Percentiles rank a stretch among this genome's conserved stretches.
These are phyloP conservation scores for Fraxinus platypoda DNA, from an alignment of 305 asterid species.

Conservation along the genomic window DNA sequence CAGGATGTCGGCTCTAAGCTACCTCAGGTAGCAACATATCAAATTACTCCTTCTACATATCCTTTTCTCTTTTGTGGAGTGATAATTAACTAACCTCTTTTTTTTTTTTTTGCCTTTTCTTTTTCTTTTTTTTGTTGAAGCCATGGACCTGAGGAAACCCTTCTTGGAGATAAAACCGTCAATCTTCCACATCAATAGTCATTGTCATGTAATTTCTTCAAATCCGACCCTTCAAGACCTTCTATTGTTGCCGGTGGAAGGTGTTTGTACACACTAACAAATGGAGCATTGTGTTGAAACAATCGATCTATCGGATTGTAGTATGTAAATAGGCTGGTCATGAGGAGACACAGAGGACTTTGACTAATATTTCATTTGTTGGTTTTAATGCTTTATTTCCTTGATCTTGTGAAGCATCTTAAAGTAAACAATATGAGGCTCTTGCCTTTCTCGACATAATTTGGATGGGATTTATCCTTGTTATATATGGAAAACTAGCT, in stretches of 20 bases:
- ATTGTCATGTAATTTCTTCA: neutral
- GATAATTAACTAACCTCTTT: conserved; percentile 2
- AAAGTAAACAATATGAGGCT: neutral
- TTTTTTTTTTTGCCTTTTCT: neutral
- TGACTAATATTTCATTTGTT: neutral
- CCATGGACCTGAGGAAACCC: conserved; percentile 80
- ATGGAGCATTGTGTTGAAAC: neutral
- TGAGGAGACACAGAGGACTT: neutral
- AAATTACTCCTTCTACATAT: neutral
- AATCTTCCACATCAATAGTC: conserved; percentile 67
- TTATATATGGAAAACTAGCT: neutral
- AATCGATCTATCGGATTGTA: neutral
- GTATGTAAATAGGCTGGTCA: neutral
- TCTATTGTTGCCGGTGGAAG: neutral
- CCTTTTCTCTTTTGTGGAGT: neutral
- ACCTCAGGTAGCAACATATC: conserved; percentile 61
- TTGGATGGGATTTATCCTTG: neutral
- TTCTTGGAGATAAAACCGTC: conserved; percentile 42
- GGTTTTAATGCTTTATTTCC: neutral
- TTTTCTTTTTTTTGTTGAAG: conserved; percentile 36
- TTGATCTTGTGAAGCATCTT: neutral
- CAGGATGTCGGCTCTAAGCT: conserved; percentile 94
- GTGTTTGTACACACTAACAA: neutral
- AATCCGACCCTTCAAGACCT: neutral
- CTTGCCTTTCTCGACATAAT: neutral